Base-by-base conservation (phyloP, 495 filamentous ascomycete species). In the Penicillium dipodomyicola region DNA sequence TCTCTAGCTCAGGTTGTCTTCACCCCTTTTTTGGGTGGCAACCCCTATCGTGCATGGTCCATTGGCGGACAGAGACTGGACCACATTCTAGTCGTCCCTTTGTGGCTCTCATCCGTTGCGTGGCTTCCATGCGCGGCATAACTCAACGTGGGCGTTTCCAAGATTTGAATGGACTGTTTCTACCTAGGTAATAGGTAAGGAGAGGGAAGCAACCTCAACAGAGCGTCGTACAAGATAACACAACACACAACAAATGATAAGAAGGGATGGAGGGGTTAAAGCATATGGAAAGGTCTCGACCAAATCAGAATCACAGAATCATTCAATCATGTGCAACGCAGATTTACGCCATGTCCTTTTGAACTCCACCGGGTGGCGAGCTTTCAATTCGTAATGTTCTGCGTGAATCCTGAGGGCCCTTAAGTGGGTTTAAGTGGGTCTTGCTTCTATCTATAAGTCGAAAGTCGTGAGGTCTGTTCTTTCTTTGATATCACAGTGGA, bases 1-100 rank as follows among this genome's bases (percentile, higher is more conserved):
- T 71, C 59, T 6, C 65, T 77, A 19, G 72, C 72, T 0, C 65
- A 70, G 54, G 58, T 60, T 4, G 55, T 76, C 25, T 69, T 77
- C 48, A 40, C 70, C 74, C 23, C 46, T 72, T 5, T 54, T 72
- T 3, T 66, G 69, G 43, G 61, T 75, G 45, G 55, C 58, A 22
- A 73, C 72, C 25, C 73, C 73, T 30, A 68, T 73, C 49, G 30
- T 12, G 30, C 11, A 11, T 33, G 30, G 11, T 39, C 35, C 5
- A 39, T n/a, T 39, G 14, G 35, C 9, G 15, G 15, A 17, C 5
- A 37, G 33, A 39, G 15, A 2, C n/a, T n/a, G 35, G 35, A 39
- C 35, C 35, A 8, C 35, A 39, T 39, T 39, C 35, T 17, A 2
- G 35, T 37, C 35, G 35, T 37, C 35, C 35, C 35, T 39, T 39